These are phyloP conservation scores for Arxiozyma slooffiae DNA, from an alignment of 1,139 yeast genomes.

Conservation along the genomic window DNA sequence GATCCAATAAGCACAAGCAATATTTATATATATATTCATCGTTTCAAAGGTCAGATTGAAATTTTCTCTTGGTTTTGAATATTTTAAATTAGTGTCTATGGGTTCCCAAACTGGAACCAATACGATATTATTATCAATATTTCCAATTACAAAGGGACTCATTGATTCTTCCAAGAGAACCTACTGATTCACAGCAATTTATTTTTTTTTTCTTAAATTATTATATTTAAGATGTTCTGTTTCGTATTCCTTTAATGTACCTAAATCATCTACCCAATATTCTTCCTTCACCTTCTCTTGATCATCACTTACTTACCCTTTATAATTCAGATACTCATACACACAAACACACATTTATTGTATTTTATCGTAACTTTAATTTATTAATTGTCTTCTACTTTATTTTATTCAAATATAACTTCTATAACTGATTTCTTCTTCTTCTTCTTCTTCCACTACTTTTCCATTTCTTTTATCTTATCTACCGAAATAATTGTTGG, in stretches of 20 bases:
- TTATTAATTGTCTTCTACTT: conserved; percentile 1
- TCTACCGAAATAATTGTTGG: neutral
- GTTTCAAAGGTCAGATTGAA: conserved; percentile 67
- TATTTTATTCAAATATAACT: conserved; percentile 42
- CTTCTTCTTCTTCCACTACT: conserved; percentile 34
- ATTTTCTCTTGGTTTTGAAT: conserved; percentile 85
- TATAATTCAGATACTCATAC: too few relatives aligned
- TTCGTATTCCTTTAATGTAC: conserved; percentile 70
- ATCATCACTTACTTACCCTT: too few relatives aligned
- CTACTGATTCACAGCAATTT: conserved; percentile 41
- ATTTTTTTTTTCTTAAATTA: conserved; percentile 58
- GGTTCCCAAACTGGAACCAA: conserved; percentile 34
- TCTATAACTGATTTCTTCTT: conserved; percentile 45
- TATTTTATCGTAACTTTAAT: too few relatives aligned
- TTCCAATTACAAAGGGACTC: conserved; percentile 64
- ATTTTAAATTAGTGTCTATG: conserved; percentile 39
- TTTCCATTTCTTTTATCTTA: conserved; percentile 5
- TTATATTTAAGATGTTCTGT: conserved; percentile 68
- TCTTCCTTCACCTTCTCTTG: too few relatives aligned
- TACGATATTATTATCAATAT: conserved; percentile 84
- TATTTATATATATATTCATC: neutral
- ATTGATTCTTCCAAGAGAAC: conserved; percentile 49
- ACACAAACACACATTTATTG: too few relatives aligned
- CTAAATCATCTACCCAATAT: too few relatives aligned
- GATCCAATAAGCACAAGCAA: conserved; percentile 20